Percentiles rank a stretch among this genome's conserved stretches.
Conservation (phyloP, 352 stramenopile genomes). For the Phytophthora hybrid region DNA sequence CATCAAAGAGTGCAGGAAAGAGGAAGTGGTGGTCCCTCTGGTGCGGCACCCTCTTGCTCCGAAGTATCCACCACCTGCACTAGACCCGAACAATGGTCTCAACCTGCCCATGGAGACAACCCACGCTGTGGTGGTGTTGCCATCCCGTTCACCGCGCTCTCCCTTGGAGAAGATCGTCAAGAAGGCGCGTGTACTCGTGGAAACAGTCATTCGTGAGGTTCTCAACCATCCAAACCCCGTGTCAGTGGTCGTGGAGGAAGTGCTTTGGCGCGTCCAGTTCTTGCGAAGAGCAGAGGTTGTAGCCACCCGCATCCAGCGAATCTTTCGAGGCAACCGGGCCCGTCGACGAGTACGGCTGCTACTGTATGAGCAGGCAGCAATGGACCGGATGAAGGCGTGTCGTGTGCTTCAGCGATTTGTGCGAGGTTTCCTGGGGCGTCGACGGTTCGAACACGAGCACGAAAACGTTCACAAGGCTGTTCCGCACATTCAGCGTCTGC, state of each 20-base stretch:
- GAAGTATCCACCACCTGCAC: conserved; percentile 44
- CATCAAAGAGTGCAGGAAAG: conserved; percentile 61
- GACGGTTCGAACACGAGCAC: conserved; percentile 43
- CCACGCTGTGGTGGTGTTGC: conserved; percentile 28
- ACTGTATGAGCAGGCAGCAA: conserved; percentile 46
- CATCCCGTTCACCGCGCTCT: conserved; percentile 4
- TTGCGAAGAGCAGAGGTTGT: conserved; percentile 57
- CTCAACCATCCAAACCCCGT: conserved; percentile 55
- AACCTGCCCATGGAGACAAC: conserved; percentile 28
- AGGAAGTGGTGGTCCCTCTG: conserved; percentile 27
- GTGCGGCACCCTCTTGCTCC: conserved; percentile 63
- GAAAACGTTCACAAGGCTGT: conserved; percentile 51
- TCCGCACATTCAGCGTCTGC: conserved; percentile 62
- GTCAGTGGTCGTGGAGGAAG: conserved; percentile 57
- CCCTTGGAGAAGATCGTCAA: conserved; percentile 24
- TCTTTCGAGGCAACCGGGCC: conserved; percentile 74
- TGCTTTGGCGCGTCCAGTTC: conserved; percentile 72
- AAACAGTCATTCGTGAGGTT: conserved; percentile 9
- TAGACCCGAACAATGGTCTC: not conserved
- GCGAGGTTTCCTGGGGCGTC: conserved; percentile 64
- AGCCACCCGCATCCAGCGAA: conserved; percentile 65
- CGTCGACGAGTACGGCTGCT: conserved; percentile 53
- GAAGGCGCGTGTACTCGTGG: conserved; percentile 6
- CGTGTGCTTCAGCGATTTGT: conserved; percentile 59
- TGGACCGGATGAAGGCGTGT: conserved; percentile 46